phyloP scores from a whole-genome alignment of 257 asterid genomes.

The Plectranthus barbatus region DNA sequence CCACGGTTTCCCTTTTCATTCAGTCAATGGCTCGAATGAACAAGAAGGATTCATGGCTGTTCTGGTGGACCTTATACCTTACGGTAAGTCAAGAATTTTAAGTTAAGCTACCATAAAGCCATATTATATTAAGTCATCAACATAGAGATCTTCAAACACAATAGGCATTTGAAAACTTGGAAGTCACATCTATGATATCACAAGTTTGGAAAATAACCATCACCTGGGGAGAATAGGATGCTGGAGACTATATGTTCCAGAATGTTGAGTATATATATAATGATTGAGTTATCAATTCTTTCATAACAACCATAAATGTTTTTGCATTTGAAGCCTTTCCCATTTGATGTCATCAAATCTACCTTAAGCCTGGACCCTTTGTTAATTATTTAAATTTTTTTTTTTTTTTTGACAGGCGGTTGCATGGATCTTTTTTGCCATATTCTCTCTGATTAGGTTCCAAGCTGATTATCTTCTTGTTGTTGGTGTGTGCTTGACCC shows the following conservation, averaged over 20 bases:
- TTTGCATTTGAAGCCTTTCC: constrained; percentile 1
- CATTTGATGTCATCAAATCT: background rate
- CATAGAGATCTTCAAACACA: too few species aligned
- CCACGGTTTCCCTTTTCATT: constrained; percentile 9
- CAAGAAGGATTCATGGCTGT: constrained; percentile 97
- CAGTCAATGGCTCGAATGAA: constrained; percentile 94
- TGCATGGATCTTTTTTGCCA: constrained; percentile 70
- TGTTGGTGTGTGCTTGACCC: constrained; percentile 96
- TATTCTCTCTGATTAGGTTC: constrained; percentile 79
- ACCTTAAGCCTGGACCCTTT: background rate
- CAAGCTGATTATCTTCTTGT: constrained; percentile 96
- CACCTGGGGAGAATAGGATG: background rate
- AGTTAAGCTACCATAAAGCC: background rate
- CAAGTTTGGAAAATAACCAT: background rate
- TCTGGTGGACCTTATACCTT: constrained; percentile 97
- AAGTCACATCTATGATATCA: too few species aligned
- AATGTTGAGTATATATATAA: background rate
- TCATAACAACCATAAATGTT: background rate
- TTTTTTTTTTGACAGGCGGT: constrained; percentile 51
- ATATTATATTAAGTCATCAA: background rate
- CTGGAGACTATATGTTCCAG: too few species aligned
- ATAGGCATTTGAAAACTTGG: too few species aligned
- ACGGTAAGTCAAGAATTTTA: constrained; percentile 43
- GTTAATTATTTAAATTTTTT: background rate
- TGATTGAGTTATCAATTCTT: background rate